These are phyloP conservation scores for Excoecaria agallocha DNA, from an alignment of 345 rosid genomes.

Conservation along the genomic window DNA sequence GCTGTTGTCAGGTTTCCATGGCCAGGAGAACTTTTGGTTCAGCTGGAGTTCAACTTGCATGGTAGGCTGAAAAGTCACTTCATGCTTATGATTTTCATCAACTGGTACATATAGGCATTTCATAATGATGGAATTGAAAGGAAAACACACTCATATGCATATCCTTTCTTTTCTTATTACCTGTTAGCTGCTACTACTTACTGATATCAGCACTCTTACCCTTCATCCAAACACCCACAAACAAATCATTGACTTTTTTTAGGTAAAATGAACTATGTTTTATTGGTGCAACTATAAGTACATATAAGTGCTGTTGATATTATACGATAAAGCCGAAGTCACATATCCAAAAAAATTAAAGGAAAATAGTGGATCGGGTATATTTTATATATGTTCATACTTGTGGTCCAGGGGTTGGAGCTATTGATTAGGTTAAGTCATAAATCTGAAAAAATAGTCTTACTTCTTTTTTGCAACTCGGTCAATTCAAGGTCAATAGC, in stretches of 20 bases:
- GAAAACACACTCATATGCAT: not conserved
- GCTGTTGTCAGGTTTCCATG: conserved; percentile 76
- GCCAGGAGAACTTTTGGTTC: conserved; percentile 82
- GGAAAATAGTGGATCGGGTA: too few relatives aligned
- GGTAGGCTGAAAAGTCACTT: conserved; percentile 45
- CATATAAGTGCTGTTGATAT: not conserved
- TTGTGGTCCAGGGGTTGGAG: too few relatives aligned
- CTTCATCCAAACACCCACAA: not conserved
- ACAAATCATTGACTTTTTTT: not conserved
- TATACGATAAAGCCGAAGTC: too few relatives aligned
- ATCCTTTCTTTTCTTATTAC: not conserved
- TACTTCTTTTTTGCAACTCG: too few relatives aligned
- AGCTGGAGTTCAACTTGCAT: conserved; percentile 80
- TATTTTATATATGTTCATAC: too few relatives aligned
- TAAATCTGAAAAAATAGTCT: too few relatives aligned
- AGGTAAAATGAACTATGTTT: not conserved
- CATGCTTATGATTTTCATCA: not conserved
- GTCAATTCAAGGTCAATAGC: too few relatives aligned
- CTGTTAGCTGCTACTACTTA: not conserved
- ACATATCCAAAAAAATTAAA: too few relatives aligned
- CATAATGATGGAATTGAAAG: not conserved
- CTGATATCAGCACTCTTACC: not conserved
- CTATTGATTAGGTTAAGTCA: too few relatives aligned
- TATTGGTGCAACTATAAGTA: not conserved
- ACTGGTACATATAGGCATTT: not conserved